Conservation (phyloP, 2,329 filamentous ascomycete genomes). For the Tolypocladium cylindrosporum region DNA sequence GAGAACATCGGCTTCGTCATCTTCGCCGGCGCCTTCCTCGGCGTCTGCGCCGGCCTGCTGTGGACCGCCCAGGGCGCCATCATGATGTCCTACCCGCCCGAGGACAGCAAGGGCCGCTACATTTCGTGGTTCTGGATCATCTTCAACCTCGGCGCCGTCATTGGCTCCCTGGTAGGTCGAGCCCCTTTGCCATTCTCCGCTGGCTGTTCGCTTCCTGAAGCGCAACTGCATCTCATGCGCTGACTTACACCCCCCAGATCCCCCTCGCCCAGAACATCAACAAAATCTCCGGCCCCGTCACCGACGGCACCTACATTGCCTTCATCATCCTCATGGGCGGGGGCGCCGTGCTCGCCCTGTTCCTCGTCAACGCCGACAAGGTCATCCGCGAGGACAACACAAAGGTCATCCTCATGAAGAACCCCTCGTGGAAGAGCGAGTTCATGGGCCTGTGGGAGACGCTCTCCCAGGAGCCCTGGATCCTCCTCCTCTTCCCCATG, state of each 20-base stretch:
- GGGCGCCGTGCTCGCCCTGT: slow-evolving; percentile 60
- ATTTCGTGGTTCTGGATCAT: slow-evolving; percentile 93
- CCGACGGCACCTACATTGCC: slow-evolving; percentile 76
- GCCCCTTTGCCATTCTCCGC: not conserved
- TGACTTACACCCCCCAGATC: slow-evolving; percentile 24
- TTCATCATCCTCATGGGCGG: slow-evolving; percentile 75
- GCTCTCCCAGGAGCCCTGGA: slow-evolving; percentile 58
- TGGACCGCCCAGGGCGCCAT: slow-evolving; percentile 79
- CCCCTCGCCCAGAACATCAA: slow-evolving; percentile 61
- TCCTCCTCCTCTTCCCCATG: slow-evolving; percentile 48
- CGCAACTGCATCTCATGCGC: not conserved
- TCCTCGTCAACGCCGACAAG: slow-evolving; percentile 59
- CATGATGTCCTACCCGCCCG: slow-evolving; percentile 82
- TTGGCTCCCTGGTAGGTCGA: slow-evolving; percentile 52
- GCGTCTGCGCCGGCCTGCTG: slow-evolving; percentile 68
- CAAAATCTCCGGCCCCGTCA: slow-evolving; percentile 40
- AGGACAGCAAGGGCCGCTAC: slow-evolving; percentile 74
- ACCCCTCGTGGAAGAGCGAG: slow-evolving; percentile 78
- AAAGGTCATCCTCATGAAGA: slow-evolving; percentile 78
- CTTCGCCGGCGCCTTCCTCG: slow-evolving; percentile 67
- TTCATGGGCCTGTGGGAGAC: slow-evolving; percentile 67
- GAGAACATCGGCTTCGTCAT: slow-evolving; percentile 60
- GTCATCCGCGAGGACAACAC: slow-evolving; percentile 70
- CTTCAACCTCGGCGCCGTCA: slow-evolving; percentile 85
- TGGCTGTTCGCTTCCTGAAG: not conserved